A percentile compares a stretch with the other conserved stretches of the same genome.
These are phyloP conservation scores for Pseudophaeomoniella oleicola DNA, from an alignment of 2,329 filamentous ascomycete genomes.

Conservation along the genomic window DNA sequence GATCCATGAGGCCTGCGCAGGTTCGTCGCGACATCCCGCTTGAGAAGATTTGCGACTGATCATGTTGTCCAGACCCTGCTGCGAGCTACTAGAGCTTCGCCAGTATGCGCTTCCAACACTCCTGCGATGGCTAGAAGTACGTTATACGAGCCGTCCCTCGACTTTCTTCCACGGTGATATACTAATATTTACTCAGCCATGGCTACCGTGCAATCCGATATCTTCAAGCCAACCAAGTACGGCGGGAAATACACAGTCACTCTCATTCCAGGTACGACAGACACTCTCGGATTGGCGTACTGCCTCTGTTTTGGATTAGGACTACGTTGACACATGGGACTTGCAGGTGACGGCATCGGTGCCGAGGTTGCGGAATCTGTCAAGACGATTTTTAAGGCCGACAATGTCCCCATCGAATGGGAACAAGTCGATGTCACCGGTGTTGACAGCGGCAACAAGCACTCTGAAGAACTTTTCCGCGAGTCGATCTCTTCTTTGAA, in stretches of 20 bases:
- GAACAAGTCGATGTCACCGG: conserved; percentile 95
- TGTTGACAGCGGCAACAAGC: conserved; percentile 69
- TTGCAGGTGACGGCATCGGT: conserved; percentile 76
- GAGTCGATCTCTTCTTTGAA: conserved; percentile 90
- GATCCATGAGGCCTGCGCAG: conserved; percentile 26
- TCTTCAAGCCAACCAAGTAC: conserved; percentile 98
- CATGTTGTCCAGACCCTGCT: conserved; percentile 33
- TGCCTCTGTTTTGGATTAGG: too few species aligned
- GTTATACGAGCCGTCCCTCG: too few species aligned
- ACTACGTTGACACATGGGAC: conserved; percentile 3
- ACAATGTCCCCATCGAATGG: conserved; percentile 97
- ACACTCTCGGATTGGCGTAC: conserved; percentile 10
- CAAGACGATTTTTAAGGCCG: conserved; percentile 98
- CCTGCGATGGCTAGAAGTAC: conserved; percentile 41
- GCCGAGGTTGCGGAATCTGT: conserved; percentile 95
- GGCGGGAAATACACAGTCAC: conserved; percentile 99
- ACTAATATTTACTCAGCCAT: conserved; percentile 1
- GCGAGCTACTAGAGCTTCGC: conserved; percentile 35
- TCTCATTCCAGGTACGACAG: conserved; percentile 68
- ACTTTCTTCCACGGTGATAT: too few species aligned
- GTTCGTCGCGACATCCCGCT: conserved; percentile 13
- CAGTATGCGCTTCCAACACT: conserved; percentile 32
- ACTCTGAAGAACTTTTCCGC: conserved; percentile 88
- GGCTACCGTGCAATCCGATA: conserved; percentile 79
- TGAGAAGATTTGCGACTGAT: conserved; percentile 2